Conservation (phyloP, 495 filamentous ascomycete genomes). For the Staphylotrichum longicolle region DNA sequence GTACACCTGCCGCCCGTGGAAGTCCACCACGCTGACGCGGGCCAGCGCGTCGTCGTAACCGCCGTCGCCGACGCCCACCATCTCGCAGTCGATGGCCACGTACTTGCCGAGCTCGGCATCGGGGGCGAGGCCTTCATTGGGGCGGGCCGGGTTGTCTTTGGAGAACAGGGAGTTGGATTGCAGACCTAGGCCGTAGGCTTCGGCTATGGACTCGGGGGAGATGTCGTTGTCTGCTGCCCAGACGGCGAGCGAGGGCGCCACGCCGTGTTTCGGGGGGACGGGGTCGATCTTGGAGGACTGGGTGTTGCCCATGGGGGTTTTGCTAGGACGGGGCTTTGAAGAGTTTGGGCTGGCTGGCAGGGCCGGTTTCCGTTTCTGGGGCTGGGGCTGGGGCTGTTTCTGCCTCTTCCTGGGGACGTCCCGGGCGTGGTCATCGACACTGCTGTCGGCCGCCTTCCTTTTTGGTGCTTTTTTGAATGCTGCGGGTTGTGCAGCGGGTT, state of each 20-base stretch:
- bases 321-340: neutral
- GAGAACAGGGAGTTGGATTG: constrained; percentile 32
- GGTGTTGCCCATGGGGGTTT: constrained; percentile 36
- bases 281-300: constrained; percentile 37
- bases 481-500: constrained; percentile 18
- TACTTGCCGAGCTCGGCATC: constrained; percentile 71
- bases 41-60: constrained; percentile 71
- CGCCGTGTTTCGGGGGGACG: constrained; percentile 25
- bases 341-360: neutral
- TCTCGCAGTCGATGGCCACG: constrained; percentile 92
- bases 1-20: constrained; percentile 83
- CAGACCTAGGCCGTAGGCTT: constrained; percentile 54
- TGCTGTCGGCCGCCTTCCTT: constrained; percentile 18
- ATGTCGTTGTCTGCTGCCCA: constrained; percentile 60
- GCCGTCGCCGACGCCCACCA: constrained; percentile 83
- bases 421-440: constrained; percentile 36
- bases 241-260: constrained; percentile 42
- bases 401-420: constrained; percentile 18
- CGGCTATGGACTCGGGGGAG: constrained; percentile 56
- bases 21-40: constrained; percentile 84
- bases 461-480: constrained; percentile 25
- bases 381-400: constrained; percentile 3
- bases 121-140: constrained; percentile 53
- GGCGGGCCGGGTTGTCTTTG: constrained; percentile 25
- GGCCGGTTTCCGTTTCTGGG: neutral